These are phyloP conservation scores for Trichoderma sp. DNA, from an alignment of 2,329 filamentous ascomycete genomes.

Conservation along the genomic window DNA sequence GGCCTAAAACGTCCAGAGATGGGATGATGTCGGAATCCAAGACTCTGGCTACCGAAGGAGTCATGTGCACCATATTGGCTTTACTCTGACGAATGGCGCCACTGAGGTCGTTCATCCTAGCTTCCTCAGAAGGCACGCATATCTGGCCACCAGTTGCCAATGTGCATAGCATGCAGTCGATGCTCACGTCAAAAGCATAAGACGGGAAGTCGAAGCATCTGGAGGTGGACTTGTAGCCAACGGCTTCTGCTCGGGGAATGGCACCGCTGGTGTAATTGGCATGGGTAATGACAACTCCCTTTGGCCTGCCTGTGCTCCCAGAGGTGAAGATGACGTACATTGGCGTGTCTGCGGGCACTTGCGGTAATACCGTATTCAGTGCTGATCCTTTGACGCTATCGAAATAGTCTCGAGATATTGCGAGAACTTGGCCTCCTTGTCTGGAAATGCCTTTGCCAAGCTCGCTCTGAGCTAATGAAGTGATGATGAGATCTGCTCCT, in stretches of 20 bases:
- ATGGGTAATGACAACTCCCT: conserved; percentile 59
- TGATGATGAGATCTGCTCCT: conserved; percentile 42
- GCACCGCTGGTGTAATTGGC: conserved; percentile 50
- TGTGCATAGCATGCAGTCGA: conserved; percentile 57
- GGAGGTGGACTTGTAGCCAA: conserved; percentile 46
- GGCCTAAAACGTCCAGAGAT: conserved; percentile 48
- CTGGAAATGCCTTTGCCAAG: conserved; percentile 42
- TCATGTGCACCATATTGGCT: conserved; percentile 54
- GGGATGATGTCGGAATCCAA: conserved; percentile 50
- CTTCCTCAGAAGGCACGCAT: conserved; percentile 57
- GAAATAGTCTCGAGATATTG: conserved; percentile 37
- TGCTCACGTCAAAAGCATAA: conserved; percentile 58
- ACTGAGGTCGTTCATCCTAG: conserved; percentile 53
- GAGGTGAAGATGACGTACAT: conserved; percentile 66
- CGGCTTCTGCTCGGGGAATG: conserved; percentile 44
- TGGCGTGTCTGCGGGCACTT: conserved; percentile 46
- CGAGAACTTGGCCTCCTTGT: conserved; percentile 38
- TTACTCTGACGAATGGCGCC: conserved; percentile 47
- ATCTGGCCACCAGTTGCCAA: conserved; percentile 53
- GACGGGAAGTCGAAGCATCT: conserved; percentile 52
- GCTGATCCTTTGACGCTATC: conserved; percentile 24
- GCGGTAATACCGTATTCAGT: conserved; percentile 34
- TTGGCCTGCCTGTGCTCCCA: conserved; percentile 64
- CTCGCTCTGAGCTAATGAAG: conserved; percentile 43
- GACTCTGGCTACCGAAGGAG: conserved; percentile 52